Evolutionary conservation across 208 protist genomes (phyloP), one percentile per base, ranked within the genome.

Genomic region (Trypanosoma lewisi): DNA sequence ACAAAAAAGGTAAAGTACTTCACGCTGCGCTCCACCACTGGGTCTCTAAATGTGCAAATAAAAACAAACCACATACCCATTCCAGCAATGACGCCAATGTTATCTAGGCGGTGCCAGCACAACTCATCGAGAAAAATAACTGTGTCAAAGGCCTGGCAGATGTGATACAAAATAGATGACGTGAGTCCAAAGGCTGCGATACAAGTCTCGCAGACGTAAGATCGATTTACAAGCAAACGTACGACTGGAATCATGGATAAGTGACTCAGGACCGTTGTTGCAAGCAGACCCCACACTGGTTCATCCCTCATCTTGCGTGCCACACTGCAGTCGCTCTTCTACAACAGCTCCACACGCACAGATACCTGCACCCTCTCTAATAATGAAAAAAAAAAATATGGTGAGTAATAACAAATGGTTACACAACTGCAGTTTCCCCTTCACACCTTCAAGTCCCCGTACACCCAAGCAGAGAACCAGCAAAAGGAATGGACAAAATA

Each of bases 91-190:
- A 80, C 75, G 23, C 67, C 70, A 33, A 94, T 66, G 57, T 94
- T 94, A 65, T 92, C 85, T 2, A 94, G 67, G 0, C 75, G 74
- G 50, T 94, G 88, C 85, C 85, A 94, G 63, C 80, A 66, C 36
- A 68, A 58, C 55, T 91, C 81, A 2, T 75, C 71, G 27, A 92
- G 60, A 30, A 92, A 79, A 30, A 94, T 73, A 2, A 33, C n/a
- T 5, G 51, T 59, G 31, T 67, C 42, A 36, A 91, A 82, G 44
- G 68, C 77, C 39, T 94, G 75, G 41, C 79, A 79, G 0, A 72
- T 70, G 68, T 92, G 85, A 59, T 93, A 92, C 78, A 92, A 85
- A 49, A 95, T 69, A n/a, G 81, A 91, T 11, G 62, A 50, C 4
- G 80, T 16, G 0, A 95, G 53, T 0, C 73, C 77, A 59, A 91